phyloP scores from a whole-genome alignment of 148 eudicot genomes.

The Dianthus caryophyllus region DNA sequence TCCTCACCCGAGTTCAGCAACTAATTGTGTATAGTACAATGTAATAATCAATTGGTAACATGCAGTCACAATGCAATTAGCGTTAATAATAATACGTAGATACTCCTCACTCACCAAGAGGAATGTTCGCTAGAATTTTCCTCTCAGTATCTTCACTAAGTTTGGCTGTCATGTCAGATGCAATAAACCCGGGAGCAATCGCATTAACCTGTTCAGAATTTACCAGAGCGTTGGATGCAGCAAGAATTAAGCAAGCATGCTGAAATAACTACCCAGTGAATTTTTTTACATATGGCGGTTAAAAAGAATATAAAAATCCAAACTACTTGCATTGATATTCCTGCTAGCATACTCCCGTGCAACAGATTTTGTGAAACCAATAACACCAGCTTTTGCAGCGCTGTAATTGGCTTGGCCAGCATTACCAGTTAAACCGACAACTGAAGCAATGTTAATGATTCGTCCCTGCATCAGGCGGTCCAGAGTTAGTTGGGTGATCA shows the following conservation, averaged over 20 bases:
- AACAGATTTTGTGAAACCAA: slow-evolving; percentile 81
- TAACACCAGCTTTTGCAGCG: slow-evolving; percentile 96
- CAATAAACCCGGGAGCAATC: slow-evolving; percentile 92
- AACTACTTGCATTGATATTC: slow-evolving; percentile 65
- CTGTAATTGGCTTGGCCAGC: slow-evolving; percentile 91
- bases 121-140: slow-evolving; percentile 64
- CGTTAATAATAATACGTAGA: background rate
- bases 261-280: no score
- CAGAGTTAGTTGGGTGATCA: background rate
- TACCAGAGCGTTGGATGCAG: slow-evolving; percentile 5
- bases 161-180: slow-evolving; percentile 93
- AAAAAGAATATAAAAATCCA: slow-evolving; percentile 2
- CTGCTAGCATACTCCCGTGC: slow-evolving; percentile 91
- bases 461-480: slow-evolving; percentile 57
- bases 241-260: slow-evolving; percentile 6
- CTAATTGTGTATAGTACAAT: background rate
- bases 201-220: slow-evolving; percentile 66
- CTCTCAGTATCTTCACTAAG: slow-evolving; percentile 77
- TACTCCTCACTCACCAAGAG: slow-evolving; percentile 53
- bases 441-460: slow-evolving; percentile 79
- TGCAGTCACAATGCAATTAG: slow-evolving; percentile 2
- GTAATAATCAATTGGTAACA: background rate
- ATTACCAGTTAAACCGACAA: slow-evolving; percentile 84
- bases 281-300: background rate
- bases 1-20: background rate